Evolutionary conservation across 2,329 filamentous ascomycete species (phyloP).

Genomic region (Neonectria magnoliae): DNA sequence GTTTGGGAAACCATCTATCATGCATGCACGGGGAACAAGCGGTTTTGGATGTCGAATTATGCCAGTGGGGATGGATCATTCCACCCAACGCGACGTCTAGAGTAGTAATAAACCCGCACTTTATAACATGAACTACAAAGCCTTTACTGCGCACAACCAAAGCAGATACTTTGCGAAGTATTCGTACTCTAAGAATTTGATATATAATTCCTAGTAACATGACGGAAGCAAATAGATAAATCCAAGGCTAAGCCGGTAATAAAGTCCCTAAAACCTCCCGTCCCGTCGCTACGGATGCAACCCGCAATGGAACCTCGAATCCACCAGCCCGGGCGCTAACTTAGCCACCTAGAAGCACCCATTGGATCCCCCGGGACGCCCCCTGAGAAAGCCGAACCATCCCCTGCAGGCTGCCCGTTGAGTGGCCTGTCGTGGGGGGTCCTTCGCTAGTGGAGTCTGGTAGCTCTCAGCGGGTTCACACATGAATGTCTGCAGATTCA

Average conservation of each 20-base stretch:
- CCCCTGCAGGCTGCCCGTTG: not conserved
- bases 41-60: slow-evolving; percentile 21
- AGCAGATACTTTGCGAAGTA: not conserved
- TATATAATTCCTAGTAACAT: not conserved
- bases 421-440: not conserved
- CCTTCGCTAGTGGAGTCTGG: slow-evolving; percentile 12
- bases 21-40: slow-evolving; percentile 9
- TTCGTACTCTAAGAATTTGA: not conserved
- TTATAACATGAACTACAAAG: not conserved
- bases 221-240: not conserved
- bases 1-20: slow-evolving; percentile 1
- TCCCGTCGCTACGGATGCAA: not conserved
- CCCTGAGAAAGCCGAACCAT: not conserved
- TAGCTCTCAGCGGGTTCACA: slow-evolving; percentile 22
- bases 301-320: not conserved
- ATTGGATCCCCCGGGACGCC: not conserved
- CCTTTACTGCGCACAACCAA: too few relatives aligned
- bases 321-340: not conserved
- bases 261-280: not conserved
- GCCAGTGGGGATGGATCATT: not conserved
- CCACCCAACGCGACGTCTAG: not conserved
- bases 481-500: slow-evolving; percentile 15
- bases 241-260: not conserved
- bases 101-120: not conserved
- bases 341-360: not conserved